These are phyloP conservation scores for Hysterium pulicare DNA, from an alignment of 2,329 filamentous ascomycete genomes.

Conservation along the genomic window DNA sequence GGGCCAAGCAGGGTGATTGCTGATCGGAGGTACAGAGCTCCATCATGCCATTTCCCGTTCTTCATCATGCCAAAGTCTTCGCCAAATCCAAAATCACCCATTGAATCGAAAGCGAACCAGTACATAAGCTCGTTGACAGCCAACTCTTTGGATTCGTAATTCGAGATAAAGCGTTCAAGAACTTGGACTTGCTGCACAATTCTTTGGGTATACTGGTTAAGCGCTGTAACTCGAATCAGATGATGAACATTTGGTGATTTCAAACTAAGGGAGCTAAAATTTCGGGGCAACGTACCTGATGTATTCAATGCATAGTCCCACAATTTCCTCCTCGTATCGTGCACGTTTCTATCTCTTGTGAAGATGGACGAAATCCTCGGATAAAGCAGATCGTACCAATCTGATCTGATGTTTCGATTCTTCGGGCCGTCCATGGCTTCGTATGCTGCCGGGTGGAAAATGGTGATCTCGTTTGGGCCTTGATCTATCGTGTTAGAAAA, in stretches of 20 bases:
- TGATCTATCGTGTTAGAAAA: no score
- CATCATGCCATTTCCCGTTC: background rate
- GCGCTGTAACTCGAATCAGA: conserved; percentile 2
- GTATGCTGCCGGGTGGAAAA: conserved; percentile 2
- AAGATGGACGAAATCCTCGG: conserved; percentile 9
- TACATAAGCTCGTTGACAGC: conserved; percentile 12
- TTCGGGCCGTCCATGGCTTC: conserved; percentile 8
- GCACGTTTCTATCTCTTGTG: conserved; percentile 7
- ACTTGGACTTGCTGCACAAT: background rate
- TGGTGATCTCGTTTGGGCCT: conserved; percentile 7
- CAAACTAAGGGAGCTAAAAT: background rate
- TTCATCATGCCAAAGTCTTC: conserved; percentile 11
- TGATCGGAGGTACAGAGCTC: conserved; percentile 1
- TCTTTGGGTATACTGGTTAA: conserved; percentile 1
- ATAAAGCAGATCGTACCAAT: conserved; percentile 12
- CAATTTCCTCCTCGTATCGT: conserved; percentile 4
- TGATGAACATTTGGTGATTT: background rate
- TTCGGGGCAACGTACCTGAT: conserved; percentile 4
- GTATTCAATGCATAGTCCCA: conserved; percentile 10
- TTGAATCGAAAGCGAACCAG: conserved; percentile 14
- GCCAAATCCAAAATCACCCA: conserved; percentile 14
- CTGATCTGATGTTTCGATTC: conserved; percentile 9
- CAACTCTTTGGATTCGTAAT: conserved; percentile 2
- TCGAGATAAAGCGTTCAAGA: background rate
- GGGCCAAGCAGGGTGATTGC: conserved; percentile 10